These are phyloP conservation scores for Calvatia gigantea DNA, from an alignment of 768 basidiomycete species.

Conservation along the genomic window DNA sequence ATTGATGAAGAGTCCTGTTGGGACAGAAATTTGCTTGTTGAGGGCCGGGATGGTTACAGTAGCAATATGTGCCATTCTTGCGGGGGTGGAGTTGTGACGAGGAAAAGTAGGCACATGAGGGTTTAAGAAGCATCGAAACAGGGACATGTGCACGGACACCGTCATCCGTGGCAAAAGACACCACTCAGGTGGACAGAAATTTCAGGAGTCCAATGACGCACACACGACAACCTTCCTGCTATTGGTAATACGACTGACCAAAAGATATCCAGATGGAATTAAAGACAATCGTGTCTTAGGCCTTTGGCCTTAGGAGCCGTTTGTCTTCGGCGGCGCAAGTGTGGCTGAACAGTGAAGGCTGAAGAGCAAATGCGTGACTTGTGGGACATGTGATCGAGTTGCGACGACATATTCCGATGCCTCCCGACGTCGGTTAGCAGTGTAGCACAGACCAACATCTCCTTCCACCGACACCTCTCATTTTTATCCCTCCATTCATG, in stretches of 20 bases:
- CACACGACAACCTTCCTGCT: neutral
- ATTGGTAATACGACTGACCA: no score
- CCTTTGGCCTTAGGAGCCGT: no score
- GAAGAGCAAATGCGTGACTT: no score
- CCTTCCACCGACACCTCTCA: neutral
- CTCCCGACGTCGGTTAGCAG: neutral
- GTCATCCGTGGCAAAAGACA: neutral
- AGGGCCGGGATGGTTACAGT: constrained; percentile 37
- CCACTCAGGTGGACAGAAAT: neutral
- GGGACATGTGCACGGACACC: constrained; percentile 7
- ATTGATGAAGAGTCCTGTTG: constrained; percentile 89
- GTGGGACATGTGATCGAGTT: neutral
- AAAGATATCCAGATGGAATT: no score
- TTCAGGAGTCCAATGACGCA: neutral
- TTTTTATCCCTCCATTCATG: constrained; percentile 25
- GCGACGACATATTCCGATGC: constrained; percentile 9
- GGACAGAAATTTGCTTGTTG: constrained; percentile 54
- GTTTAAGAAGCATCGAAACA: constrained; percentile 9
- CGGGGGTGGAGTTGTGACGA: neutral
- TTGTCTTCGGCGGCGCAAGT: no score
- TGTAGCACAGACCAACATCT: no score
- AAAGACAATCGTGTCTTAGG: no score
- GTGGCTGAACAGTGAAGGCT: no score
- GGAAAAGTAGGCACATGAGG: neutral
- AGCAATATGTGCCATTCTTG: constrained; percentile 44